Evolutionary conservation across 768 basidiomycete genomes (phyloP).

Genomic region (Candolleomyces efflorescens): DNA sequence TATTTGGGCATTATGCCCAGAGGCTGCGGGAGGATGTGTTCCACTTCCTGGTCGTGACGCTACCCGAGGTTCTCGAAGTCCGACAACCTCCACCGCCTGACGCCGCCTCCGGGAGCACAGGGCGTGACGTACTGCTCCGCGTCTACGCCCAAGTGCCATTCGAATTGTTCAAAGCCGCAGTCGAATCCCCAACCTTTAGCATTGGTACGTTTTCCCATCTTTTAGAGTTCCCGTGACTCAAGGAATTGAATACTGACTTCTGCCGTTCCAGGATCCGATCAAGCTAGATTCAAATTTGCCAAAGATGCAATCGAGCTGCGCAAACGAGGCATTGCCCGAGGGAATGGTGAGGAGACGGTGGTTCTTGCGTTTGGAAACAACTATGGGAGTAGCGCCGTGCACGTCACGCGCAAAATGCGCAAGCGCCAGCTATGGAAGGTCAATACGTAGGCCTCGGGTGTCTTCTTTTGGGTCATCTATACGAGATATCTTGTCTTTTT

Average conservation of each 20-base stretch:
- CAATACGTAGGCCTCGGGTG: conserved; percentile 54
- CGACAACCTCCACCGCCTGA: conserved; percentile 27
- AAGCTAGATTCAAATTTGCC: conserved; percentile 87
- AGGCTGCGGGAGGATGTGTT: conserved; percentile 73
- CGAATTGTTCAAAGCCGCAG: conserved; percentile 79
- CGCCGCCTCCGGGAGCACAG: conserved; percentile 31
- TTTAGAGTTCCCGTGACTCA: background rate
- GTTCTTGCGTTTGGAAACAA: conserved; percentile 83
- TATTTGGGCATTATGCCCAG: conserved; percentile 77
- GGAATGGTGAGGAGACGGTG: conserved; percentile 76
- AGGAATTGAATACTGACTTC: background rate
- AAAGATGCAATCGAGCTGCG: conserved; percentile 84
- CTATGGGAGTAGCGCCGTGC: conserved; percentile 70
- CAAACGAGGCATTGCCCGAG: conserved; percentile 72
- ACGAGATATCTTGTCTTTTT: background rate
- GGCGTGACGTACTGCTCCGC: conserved; percentile 65
- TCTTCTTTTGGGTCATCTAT: conserved; percentile 11
- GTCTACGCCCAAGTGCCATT: conserved; percentile 81
- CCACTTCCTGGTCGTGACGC: conserved; percentile 69
- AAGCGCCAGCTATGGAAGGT: conserved; percentile 81
- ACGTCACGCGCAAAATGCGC: conserved; percentile 84
- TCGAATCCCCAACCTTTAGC: conserved; percentile 76
- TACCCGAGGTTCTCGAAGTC: conserved; percentile 63
- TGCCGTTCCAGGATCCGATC: conserved; percentile 60
- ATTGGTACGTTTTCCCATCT: conserved; percentile 49